Percentiles rank a stretch among this genome's conserved stretches.
These are phyloP conservation scores for Coemansia sp. DNA, from an alignment of 192 early-diverging fungal genomes.

Conservation along the genomic window DNA sequence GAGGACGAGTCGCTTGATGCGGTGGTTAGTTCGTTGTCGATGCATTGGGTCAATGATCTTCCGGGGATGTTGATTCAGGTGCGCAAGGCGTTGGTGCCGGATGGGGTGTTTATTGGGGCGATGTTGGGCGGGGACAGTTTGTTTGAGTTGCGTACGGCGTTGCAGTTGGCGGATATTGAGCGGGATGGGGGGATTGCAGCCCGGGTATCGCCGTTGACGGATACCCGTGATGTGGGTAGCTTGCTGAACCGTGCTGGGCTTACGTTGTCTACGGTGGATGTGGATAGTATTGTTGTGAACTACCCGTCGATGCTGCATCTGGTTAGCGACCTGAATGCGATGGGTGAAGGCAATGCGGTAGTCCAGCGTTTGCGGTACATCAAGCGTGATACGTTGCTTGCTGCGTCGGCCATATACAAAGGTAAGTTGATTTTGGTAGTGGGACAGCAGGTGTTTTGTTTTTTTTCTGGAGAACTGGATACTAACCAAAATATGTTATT, in stretches of 20 bases:
- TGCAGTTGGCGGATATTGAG: slow-evolving; percentile 91
- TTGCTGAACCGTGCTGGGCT: slow-evolving; percentile 80
- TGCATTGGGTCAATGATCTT: slow-evolving; percentile 98
- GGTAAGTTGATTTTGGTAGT: slow-evolving; percentile 42
- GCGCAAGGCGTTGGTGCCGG: slow-evolving; percentile 75
- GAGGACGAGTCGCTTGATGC: slow-evolving; percentile 80
- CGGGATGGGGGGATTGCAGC: slow-evolving; percentile 84
- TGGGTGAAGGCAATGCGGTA: slow-evolving; percentile 94
- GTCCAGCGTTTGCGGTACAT: slow-evolving; percentile 62
- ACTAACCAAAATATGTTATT: not conserved
- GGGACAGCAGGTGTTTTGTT: slow-evolving; percentile 59
- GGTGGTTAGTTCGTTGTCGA: slow-evolving; percentile 73
- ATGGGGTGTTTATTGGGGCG: slow-evolving; percentile 88
- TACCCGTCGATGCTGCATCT: slow-evolving; percentile 91
- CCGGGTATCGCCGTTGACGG: slow-evolving; percentile 85
- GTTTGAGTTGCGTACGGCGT: slow-evolving; percentile 83
- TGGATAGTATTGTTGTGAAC: slow-evolving; percentile 84
- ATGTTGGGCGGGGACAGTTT: slow-evolving; percentile 96
- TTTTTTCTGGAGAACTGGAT: slow-evolving; percentile 18
- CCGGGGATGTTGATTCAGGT: slow-evolving; percentile 80
- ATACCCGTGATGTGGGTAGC: slow-evolving; percentile 69
- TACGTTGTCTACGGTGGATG: slow-evolving; percentile 85
- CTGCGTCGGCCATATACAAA: slow-evolving; percentile 82
- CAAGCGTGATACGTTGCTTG: slow-evolving; percentile 76
- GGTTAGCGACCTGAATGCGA: slow-evolving; percentile 78